These are phyloP conservation scores for Paramecium biaurelia DNA, from an alignment of 73 alveolate genomes.

Conservation along the genomic window DNA sequence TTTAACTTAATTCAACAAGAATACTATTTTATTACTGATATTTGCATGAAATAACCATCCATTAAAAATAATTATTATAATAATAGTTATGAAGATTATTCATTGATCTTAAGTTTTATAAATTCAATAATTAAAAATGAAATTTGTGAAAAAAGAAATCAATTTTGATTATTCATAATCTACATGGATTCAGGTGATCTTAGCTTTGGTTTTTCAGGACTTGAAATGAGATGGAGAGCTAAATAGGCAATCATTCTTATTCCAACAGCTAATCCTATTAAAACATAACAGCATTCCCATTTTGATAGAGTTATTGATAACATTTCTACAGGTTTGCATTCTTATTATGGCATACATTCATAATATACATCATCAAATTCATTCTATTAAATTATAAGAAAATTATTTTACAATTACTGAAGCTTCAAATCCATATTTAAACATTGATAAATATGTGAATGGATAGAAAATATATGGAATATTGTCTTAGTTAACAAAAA, in stretches of 20 bases:
- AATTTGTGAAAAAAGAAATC: background rate
- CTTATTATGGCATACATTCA: background rate
- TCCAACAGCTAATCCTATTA: constrained; percentile 56
- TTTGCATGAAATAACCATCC: too few relatives aligned
- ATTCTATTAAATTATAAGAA: constrained; percentile 4
- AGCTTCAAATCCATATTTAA: constrained; percentile 62
- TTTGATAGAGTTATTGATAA: constrained; percentile 46
- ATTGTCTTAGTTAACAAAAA: constrained; percentile 58
- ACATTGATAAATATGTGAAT: constrained; percentile 56
- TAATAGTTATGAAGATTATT: too few relatives aligned
- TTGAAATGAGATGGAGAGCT: constrained; percentile 46
- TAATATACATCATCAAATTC: constrained; percentile 48
- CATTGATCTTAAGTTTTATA: too few relatives aligned
- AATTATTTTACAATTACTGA: constrained; percentile 24
- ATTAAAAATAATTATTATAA: too few relatives aligned
- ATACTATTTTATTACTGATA: too few relatives aligned
- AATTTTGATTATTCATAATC: background rate
- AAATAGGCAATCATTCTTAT: constrained; percentile 57
- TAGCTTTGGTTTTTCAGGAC: constrained; percentile 63
- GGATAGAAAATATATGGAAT: constrained; percentile 54
- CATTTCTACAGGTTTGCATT: constrained; percentile 46
- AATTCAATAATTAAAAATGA: background rate
- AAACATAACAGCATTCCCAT: constrained; percentile 41
- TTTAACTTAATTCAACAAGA: too few relatives aligned
- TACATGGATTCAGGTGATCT: background rate